Evolutionary conservation across 2,329 filamentous ascomycete species (phyloP).

Genomic region (Apiospora arundinis): DNA sequence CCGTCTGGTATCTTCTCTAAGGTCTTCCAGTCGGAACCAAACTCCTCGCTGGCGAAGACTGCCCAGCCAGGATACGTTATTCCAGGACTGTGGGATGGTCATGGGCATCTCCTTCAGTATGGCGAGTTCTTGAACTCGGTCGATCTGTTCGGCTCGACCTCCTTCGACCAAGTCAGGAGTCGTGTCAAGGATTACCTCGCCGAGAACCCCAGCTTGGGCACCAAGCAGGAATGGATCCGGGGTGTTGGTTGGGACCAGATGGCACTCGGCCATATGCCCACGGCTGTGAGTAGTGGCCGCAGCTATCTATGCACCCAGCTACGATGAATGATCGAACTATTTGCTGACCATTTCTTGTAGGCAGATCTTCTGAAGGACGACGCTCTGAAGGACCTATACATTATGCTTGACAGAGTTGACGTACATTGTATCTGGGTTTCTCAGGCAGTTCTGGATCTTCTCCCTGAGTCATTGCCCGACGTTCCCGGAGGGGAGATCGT

Average conservation of each 20-base stretch:
- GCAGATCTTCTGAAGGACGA: conserved; percentile 61
- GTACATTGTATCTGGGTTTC: conserved; percentile 76
- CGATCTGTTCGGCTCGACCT: conserved; percentile 65
- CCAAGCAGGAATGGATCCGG: conserved; percentile 64
- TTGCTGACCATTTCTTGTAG: conserved; percentile 37
- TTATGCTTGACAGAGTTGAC: conserved; percentile 75
- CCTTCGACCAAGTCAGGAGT: conserved; percentile 58
- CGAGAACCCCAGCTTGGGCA: conserved; percentile 57
- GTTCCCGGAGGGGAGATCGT: conserved; percentile 70
- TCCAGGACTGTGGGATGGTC: conserved; percentile 74
- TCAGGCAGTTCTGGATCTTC: conserved; percentile 64
- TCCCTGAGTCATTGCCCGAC: conserved; percentile 58
- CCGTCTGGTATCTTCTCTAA: conserved; percentile 54
- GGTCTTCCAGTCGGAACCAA: conserved; percentile 48
- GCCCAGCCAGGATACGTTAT: conserved; percentile 60
- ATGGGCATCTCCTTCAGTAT: conserved; percentile 71
- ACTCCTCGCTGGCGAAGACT: conserved; percentile 37
- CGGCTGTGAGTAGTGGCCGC: conserved; percentile 55
- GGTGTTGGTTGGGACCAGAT: conserved; percentile 77
- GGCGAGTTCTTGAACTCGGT: conserved; percentile 72
- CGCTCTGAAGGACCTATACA: conserved; percentile 60
- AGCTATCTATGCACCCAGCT: too few relatives aligned
- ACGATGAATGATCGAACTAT: too few relatives aligned
- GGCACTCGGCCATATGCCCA: conserved; percentile 68
- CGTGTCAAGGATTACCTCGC: conserved; percentile 60